Conservation (phyloP, 441 rosid genomes). For the California macrophylla region DNA sequence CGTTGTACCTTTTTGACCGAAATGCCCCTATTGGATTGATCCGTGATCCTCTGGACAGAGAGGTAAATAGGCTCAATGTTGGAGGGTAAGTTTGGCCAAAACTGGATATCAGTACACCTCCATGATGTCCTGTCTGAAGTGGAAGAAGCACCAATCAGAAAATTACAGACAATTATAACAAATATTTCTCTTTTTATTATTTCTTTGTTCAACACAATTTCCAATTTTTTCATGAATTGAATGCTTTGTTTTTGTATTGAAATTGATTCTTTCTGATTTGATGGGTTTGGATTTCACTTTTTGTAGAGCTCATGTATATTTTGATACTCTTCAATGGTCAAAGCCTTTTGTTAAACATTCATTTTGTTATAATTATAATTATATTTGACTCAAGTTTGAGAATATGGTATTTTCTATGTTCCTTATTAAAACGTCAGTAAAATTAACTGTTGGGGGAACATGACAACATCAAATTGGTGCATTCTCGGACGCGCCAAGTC, state of each 20-base stretch:
- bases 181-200: not conserved
- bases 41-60: not conserved
- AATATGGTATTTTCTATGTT: too few species aligned
- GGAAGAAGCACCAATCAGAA: not conserved
- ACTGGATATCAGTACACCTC: not conserved
- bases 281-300: too few species aligned
- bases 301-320: too few species aligned
- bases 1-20: not conserved
- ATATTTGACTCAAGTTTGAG: too few species aligned
- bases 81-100: not conserved
- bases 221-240: not conserved
- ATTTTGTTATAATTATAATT: too few species aligned
- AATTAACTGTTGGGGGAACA: too few species aligned
- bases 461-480: too few species aligned
- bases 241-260: not conserved
- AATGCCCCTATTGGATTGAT: not conserved
- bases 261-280: too few species aligned
- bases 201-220: not conserved
- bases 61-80: not conserved
- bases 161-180: not conserved
- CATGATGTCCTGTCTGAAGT: not conserved
- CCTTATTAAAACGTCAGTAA: too few species aligned
- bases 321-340: too few species aligned
- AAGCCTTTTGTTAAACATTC: too few species aligned
- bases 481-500: too few species aligned